phyloP scores from a whole-genome alignment of 495 filamentous ascomycete species.

The Filosporella fistucella region DNA sequence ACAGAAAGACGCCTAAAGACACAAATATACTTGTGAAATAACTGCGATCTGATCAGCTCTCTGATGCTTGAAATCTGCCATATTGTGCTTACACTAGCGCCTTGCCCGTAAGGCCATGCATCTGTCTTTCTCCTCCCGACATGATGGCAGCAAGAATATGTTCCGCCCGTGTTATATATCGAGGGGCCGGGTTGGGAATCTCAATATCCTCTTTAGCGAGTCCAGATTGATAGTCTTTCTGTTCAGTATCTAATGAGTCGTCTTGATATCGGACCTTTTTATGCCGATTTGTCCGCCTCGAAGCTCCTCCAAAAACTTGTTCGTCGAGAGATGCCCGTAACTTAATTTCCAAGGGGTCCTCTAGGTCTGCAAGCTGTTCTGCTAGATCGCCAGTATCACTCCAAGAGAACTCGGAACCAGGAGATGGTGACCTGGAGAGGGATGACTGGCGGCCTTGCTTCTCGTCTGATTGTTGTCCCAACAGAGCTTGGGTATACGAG shows the following conservation, averaged over 20 bases:
- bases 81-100: constrained; percentile 70
- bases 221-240: constrained; percentile 32
- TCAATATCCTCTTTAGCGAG: constrained; percentile 76
- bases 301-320: constrained; percentile 42
- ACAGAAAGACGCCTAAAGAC: constrained; percentile 93
- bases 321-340: constrained; percentile 60
- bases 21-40: constrained; percentile 99
- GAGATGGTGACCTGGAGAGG: constrained; percentile 31
- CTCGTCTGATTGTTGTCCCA: constrained; percentile 23
- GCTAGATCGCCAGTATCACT: constrained; percentile 91
- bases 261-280: constrained; percentile 45
- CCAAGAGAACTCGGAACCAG: constrained; percentile 77
- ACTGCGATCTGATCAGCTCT: constrained; percentile 45
- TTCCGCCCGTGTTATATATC: constrained; percentile 57
- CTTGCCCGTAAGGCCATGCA: constrained; percentile 92
- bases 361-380: constrained; percentile 77
- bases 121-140: constrained; percentile 67
- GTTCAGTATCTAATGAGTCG: constrained; percentile 17
- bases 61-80: neutral
- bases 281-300: constrained; percentile 34
- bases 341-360: constrained; percentile 69
- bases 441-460: constrained; percentile 30
- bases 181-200: constrained; percentile 66
- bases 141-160: constrained; percentile 76
- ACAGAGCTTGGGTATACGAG: constrained; percentile 23